Evolutionary conservation across 2,329 filamentous ascomycete genomes (phyloP).

Genomic region (Epicoccum nigrum): DNA sequence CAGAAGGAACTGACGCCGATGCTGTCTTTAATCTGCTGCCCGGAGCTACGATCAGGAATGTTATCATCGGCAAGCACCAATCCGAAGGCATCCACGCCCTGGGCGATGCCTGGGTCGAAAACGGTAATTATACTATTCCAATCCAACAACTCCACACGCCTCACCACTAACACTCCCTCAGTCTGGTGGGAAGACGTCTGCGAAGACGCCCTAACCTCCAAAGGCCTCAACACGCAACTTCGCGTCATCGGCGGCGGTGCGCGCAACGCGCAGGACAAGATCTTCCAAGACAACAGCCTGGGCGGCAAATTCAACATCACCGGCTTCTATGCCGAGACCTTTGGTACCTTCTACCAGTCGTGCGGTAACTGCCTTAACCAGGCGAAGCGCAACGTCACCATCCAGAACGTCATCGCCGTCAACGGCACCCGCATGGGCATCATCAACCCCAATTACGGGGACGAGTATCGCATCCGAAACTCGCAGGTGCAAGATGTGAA

Average conservation of each 20-base stretch:
- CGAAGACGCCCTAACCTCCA: slow-evolving; percentile 32
- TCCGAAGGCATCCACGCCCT: slow-evolving; percentile 34
- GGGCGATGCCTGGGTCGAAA: slow-evolving; percentile 37
- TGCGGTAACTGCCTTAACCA: slow-evolving; percentile 37
- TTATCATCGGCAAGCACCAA: slow-evolving; percentile 36
- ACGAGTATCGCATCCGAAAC: slow-evolving; percentile 35
- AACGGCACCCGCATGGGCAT: slow-evolving; percentile 37
- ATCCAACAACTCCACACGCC: too few relatives aligned
- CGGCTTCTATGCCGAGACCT: slow-evolving; percentile 34
- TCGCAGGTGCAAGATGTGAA: slow-evolving; percentile 26
- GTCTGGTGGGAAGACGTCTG: slow-evolving; percentile 39
- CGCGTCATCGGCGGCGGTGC: slow-evolving; percentile 36
- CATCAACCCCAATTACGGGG: slow-evolving; percentile 34
- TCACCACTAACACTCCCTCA: slow-evolving; percentile 12
- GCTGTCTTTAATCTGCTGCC: slow-evolving; percentile 33
- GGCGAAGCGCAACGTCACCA: slow-evolving; percentile 35
- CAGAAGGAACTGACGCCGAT: slow-evolving; percentile 34
- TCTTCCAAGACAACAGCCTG: slow-evolving; percentile 29
- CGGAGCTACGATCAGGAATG: slow-evolving; percentile 30
- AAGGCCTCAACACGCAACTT: slow-evolving; percentile 35
- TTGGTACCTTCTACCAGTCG: slow-evolving; percentile 35
- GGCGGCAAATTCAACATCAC: slow-evolving; percentile 34
- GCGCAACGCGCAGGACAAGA: slow-evolving; percentile 34
- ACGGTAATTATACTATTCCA: slow-evolving; percentile 14
- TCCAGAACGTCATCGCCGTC: slow-evolving; percentile 33